Conservation (phyloP, 495 filamentous ascomycete species). For the Cudoniella acicularis region DNA sequence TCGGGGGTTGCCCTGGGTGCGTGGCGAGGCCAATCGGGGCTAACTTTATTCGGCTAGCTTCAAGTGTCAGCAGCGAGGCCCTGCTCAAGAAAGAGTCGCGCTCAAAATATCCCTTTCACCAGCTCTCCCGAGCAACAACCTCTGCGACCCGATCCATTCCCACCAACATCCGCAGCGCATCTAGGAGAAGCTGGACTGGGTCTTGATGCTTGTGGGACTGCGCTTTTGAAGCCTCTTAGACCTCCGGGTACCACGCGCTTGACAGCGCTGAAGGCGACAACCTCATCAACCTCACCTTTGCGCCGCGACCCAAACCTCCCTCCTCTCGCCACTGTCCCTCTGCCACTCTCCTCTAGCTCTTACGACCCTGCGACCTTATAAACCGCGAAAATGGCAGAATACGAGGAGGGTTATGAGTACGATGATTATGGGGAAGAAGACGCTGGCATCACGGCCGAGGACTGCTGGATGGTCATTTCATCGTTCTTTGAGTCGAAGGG, state of each 20-base stretch:
- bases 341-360: neutral
- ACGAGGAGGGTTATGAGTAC: slow-evolving; percentile 33
- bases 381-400: slow-evolving; percentile 26
- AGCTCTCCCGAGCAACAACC: neutral
- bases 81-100: neutral
- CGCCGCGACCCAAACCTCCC: neutral
- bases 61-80: neutral
- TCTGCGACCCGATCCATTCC: neutral
- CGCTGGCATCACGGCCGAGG: slow-evolving; percentile 78
- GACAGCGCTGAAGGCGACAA: slow-evolving; percentile 14
- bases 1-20: no score
- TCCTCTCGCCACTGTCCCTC: neutral
- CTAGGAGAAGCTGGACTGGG: neutral
- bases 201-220: slow-evolving; percentile 12
- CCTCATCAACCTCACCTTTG: slow-evolving; percentile 9
- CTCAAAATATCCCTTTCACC: neutral
- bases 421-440: slow-evolving; percentile 59
- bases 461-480: slow-evolving; percentile 95
- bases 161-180: neutral
- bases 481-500: slow-evolving; percentile 95
- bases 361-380: neutral
- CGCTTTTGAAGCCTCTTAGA: slow-evolving; percentile 7
- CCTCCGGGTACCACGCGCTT: slow-evolving; percentile 18
- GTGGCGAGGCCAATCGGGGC: neutral
- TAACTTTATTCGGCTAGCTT: neutral